These are phyloP conservation scores for Artemisia argyi DNA, from an alignment of 129 eudicot genomes.

Conservation along the genomic window DNA sequence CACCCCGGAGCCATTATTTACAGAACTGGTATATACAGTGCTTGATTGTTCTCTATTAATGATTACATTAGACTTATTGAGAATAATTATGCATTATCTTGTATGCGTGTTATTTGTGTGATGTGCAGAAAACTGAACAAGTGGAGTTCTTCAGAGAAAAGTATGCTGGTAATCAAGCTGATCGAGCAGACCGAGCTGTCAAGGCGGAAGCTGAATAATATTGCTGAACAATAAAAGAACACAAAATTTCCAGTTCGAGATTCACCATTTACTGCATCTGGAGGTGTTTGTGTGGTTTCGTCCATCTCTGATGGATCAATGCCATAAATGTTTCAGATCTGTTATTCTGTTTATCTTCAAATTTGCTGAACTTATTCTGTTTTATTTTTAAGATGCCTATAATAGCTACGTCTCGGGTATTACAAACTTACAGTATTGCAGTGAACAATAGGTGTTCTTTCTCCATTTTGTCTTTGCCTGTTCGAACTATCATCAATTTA, in stretches of 20 bases:
- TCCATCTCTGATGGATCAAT: not conserved
- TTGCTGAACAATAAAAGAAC: slow-evolving; percentile 53
- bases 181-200: slow-evolving; percentile 75
- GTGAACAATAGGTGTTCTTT: too few relatives aligned
- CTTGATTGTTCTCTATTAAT: not conserved
- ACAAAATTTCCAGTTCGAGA: slow-evolving; percentile 45
- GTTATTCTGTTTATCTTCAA: too few relatives aligned
- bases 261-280: slow-evolving; percentile 9
- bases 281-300: not conserved
- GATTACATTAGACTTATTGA: not conserved
- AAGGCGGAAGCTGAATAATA: slow-evolving; percentile 68
- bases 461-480: too few relatives aligned
- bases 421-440: too few relatives aligned
- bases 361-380: too few relatives aligned
- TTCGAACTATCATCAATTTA: too few relatives aligned
- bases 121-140: slow-evolving; percentile 68
- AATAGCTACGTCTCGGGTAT: too few relatives aligned
- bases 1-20: slow-evolving; percentile 21
- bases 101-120: not conserved
- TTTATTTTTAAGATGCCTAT: too few relatives aligned
- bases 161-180: slow-evolving; percentile 98
- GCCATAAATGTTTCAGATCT: not conserved
- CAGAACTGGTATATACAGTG: slow-evolving; percentile 50
- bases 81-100: slow-evolving; percentile 3
- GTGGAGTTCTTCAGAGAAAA: slow-evolving; percentile 52